Conservation (phyloP, 2,329 filamentous ascomycete species). For the Fusarium sp. region DNA sequence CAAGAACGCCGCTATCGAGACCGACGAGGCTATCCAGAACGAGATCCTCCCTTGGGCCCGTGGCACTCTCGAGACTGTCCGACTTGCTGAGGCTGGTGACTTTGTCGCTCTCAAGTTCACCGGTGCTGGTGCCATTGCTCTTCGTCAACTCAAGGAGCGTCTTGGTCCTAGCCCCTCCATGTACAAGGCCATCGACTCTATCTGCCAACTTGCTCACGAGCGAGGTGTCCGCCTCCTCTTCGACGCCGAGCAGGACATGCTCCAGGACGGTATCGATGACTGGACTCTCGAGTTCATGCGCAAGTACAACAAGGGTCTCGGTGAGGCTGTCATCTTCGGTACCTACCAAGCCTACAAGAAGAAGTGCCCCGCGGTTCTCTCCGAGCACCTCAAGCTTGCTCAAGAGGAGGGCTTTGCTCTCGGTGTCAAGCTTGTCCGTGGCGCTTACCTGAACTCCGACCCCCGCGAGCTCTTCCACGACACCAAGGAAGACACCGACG, state of each 20-base stretch:
- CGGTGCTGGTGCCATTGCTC: slow-evolving; percentile 80
- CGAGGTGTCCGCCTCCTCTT: slow-evolving; percentile 81
- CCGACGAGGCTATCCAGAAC: slow-evolving; percentile 60
- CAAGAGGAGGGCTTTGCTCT: slow-evolving; percentile 71
- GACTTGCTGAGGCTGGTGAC: slow-evolving; percentile 71
- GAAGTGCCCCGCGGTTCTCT: slow-evolving; percentile 66
- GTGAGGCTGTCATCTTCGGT: slow-evolving; percentile 78
- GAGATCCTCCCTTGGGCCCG: slow-evolving; percentile 79
- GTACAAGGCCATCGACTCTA: slow-evolving; percentile 74
- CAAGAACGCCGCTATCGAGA: slow-evolving; percentile 60
- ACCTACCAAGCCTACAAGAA: slow-evolving; percentile 85
- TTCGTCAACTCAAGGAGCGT: slow-evolving; percentile 73
- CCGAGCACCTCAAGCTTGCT: slow-evolving; percentile 69
- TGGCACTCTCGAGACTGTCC: slow-evolving; percentile 80
- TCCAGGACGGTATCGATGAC: slow-evolving; percentile 83
- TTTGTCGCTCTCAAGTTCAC: slow-evolving; percentile 82
- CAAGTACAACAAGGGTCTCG: slow-evolving; percentile 75
- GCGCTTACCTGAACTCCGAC: slow-evolving; percentile 78
- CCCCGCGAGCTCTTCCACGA: slow-evolving; percentile 77
- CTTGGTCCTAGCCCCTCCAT: slow-evolving; percentile 73
- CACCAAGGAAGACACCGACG: slow-evolving; percentile 77
- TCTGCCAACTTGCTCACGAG: slow-evolving; percentile 77
- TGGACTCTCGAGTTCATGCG: slow-evolving; percentile 84
- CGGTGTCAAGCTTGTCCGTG: slow-evolving; percentile 80
- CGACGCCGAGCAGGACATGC: slow-evolving; percentile 84